These are phyloP conservation scores for Bipolaris bicolor DNA, from an alignment of 2,329 filamentous ascomycete genomes.

Conservation along the genomic window DNA sequence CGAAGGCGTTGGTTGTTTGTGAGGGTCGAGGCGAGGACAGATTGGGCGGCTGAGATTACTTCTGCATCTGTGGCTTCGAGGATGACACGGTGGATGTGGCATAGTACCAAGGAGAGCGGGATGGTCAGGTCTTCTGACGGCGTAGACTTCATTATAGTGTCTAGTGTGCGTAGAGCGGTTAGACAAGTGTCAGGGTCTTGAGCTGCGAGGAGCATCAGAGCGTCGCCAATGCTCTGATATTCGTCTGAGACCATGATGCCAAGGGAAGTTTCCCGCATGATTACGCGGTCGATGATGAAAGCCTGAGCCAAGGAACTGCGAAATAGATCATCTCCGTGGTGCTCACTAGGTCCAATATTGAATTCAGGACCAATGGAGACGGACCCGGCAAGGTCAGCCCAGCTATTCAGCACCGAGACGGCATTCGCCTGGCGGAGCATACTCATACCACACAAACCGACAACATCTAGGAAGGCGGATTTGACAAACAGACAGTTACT, in stretches of 20 bases:
- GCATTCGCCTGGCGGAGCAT: constrained; percentile 29
- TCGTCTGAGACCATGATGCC: constrained; percentile 18
- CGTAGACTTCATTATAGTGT: constrained; percentile 22
- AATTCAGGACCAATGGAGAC: constrained; percentile 31
- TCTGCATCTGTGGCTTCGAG: constrained; percentile 31
- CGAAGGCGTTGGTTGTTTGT: constrained; percentile 3
- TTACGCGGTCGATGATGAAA: constrained; percentile 36
- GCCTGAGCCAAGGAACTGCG: constrained; percentile 28
- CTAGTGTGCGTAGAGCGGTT: constrained; percentile 30
- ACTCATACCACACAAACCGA: constrained; percentile 35
- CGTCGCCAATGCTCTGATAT: constrained; percentile 32
- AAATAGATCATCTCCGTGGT: constrained; percentile 24
- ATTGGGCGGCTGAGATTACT: constrained; percentile 40
- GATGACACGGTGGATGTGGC: constrained; percentile 28
- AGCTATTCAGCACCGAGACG: constrained; percentile 24
- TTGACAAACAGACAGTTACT: constrained; percentile 43
- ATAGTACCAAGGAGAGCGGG: constrained; percentile 28
- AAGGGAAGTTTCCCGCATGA: constrained; percentile 24
- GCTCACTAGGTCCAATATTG: constrained; percentile 15
- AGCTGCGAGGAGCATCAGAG: constrained; percentile 30
- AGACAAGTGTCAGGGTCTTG: constrained; percentile 38
- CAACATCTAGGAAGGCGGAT: constrained; percentile 47
- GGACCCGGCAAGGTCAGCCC: constrained; percentile 26
- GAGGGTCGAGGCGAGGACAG: constrained; percentile 33
- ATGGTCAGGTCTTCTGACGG: constrained; percentile 15